These are phyloP conservation scores for Geotrichum australiense DNA, from an alignment of 1,139 yeast genomes.

Conservation along the genomic window DNA sequence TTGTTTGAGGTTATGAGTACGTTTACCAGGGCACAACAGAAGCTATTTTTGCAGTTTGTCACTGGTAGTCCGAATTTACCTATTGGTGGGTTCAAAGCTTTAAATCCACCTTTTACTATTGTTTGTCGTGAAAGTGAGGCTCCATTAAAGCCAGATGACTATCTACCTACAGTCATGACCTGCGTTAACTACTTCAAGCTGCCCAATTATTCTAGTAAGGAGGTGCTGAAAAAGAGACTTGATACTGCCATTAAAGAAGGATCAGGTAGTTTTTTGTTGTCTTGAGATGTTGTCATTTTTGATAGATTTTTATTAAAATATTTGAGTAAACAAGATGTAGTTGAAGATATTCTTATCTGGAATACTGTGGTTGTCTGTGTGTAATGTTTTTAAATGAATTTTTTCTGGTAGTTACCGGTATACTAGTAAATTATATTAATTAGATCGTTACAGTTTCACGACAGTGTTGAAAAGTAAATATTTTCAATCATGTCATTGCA, in stretches of 20 bases:
- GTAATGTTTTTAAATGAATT: no score
- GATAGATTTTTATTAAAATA: no score
- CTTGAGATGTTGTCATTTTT: slow-evolving; percentile 34
- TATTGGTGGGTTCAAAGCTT: slow-evolving; percentile 83
- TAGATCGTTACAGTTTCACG: no score
- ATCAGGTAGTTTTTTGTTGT: slow-evolving; percentile 77
- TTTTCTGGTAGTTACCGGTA: no score
- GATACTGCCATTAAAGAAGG: slow-evolving; percentile 78
- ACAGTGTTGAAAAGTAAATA: no score
- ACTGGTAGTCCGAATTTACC: slow-evolving; percentile 95
- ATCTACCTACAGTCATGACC: slow-evolving; percentile 95
- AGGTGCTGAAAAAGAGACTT: slow-evolving; percentile 52
- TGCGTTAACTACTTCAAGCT: slow-evolving; percentile 91
- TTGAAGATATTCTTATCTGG: no score
- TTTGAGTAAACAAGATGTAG: no score
- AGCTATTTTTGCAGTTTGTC: slow-evolving; percentile 75
- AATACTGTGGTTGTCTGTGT: no score
- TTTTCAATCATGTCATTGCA: no score
- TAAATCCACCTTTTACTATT: slow-evolving; percentile 79
- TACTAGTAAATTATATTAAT: no score
- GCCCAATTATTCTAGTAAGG: slow-evolving; percentile 68
- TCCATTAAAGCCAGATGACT: slow-evolving; percentile 60
- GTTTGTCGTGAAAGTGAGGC: slow-evolving; percentile 71
- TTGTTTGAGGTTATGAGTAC: slow-evolving; percentile 54
- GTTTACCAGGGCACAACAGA: slow-evolving; percentile 49